phyloP scores from a whole-genome alignment of 345 rosid species.

The Balakata baccata region DNA sequence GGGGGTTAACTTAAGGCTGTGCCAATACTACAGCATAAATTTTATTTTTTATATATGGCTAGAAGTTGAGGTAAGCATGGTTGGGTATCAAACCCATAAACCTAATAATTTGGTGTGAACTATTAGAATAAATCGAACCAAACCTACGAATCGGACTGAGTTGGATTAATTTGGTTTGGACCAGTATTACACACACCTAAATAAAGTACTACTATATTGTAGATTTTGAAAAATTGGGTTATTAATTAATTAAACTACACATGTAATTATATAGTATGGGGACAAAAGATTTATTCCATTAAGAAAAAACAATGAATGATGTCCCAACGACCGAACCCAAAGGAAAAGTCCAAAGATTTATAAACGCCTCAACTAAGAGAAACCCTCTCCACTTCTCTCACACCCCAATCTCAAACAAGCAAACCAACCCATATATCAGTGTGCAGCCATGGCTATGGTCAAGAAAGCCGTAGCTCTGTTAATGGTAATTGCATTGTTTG shows the following conservation, averaged over 20 bases:
- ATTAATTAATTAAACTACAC: neutral
- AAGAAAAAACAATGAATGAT: neutral
- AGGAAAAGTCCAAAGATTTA: conserved; percentile 15
- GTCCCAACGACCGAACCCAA: conserved; percentile 11
- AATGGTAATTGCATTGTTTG: conserved; percentile 11
- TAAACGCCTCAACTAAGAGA: neutral
- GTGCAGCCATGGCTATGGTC: conserved; percentile 20
- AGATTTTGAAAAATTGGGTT: neutral
- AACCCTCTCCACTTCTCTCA: conserved; percentile 15
- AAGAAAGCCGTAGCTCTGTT: conserved; percentile 20
- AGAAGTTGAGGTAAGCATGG: too few species aligned
- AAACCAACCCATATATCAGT: neutral
- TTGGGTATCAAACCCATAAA: too few species aligned
- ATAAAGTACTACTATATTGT: neutral
- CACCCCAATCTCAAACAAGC: neutral
- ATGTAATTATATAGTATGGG: neutral
- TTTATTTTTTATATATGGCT: too few species aligned
- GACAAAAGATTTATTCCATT: neutral
- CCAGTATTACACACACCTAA: too few species aligned
- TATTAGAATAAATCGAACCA: too few species aligned
- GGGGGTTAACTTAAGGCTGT: too few species aligned
- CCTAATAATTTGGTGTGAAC: too few species aligned
- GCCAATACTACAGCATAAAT: too few species aligned
- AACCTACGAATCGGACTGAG: too few species aligned
- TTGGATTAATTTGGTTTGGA: too few species aligned